Evolutionary conservation across 2,329 filamentous ascomycete species (phyloP).

Genomic region (Trichoderma sp.): DNA sequence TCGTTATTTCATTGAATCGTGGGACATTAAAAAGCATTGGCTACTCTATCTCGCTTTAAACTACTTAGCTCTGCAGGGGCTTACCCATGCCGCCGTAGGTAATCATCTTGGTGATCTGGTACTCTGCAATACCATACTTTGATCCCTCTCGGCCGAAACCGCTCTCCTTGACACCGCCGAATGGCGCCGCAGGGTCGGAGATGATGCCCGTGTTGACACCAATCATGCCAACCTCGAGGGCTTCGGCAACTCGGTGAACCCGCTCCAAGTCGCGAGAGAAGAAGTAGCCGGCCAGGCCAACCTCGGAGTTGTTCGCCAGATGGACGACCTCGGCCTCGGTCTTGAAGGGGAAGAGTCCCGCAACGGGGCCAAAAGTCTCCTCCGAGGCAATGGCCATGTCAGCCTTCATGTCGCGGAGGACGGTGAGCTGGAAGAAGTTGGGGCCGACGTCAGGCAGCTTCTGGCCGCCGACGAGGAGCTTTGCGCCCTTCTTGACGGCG

Average conservation of each 20-base stretch:
- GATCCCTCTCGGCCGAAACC: constrained; percentile 79
- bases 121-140: constrained; percentile 74
- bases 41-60: background rate
- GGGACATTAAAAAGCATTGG: background rate
- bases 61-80: constrained; percentile 46
- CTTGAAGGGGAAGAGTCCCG: constrained; percentile 83
- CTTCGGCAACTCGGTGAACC: constrained; percentile 61
- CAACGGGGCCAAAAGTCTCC: constrained; percentile 95
- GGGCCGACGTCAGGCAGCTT: constrained; percentile 69
- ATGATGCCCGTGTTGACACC: constrained; percentile 75
- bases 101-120: constrained; percentile 67
- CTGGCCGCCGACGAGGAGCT: constrained; percentile 72
- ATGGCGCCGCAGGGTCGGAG: constrained; percentile 58
- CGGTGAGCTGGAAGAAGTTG: constrained; percentile 89
- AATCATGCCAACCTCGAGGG: constrained; percentile 81
- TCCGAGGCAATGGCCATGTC: constrained; percentile 83
- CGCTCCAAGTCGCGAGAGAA: constrained; percentile 66
- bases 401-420: constrained; percentile 79
- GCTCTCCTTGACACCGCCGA: constrained; percentile 79
- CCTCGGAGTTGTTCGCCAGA: constrained; percentile 76
- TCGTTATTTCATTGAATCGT: constrained; percentile 10
- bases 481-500: constrained; percentile 72
- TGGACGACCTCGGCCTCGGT: constrained; percentile 85
- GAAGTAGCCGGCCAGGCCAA: constrained; percentile 93
- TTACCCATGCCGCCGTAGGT: constrained; percentile 54